Evolutionary conservation across 441 rosid genomes (phyloP).

Genomic region (Isatis lusitanica): DNA sequence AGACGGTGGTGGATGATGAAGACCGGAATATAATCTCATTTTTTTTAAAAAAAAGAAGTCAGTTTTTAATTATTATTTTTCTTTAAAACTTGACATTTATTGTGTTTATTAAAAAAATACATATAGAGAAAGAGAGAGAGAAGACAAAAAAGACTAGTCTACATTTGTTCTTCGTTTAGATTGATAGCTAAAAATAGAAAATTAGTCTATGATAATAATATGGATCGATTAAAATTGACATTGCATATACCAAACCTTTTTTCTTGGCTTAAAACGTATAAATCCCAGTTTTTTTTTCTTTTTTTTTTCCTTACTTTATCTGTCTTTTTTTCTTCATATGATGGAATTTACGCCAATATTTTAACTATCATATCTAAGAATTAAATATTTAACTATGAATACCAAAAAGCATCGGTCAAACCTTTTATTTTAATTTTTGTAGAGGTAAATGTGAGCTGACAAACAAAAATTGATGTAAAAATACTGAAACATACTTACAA

Average conservation of each 20-base stretch:
- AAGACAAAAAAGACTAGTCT: slow-evolving; percentile 10
- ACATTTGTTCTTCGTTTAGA: slow-evolving; percentile 8
- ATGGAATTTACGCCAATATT: neutral
- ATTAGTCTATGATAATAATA: neutral
- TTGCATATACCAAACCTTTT: slow-evolving; percentile 14
- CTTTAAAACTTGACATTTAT: slow-evolving; percentile 26
- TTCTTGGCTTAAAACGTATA: slow-evolving; percentile 6
- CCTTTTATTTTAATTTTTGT: neutral
- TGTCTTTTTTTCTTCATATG: neutral
- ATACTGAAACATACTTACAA: neutral
- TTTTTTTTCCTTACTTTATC: neutral
- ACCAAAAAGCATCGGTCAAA: neutral
- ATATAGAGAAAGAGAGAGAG: neutral
- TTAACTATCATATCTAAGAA: neutral
- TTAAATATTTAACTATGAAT: neutral
- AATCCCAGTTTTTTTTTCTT: neutral
- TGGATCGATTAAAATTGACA: neutral
- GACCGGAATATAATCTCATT: slow-evolving; percentile 6
- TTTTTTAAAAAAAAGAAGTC: neutral
- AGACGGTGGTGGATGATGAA: slow-evolving; percentile 33
- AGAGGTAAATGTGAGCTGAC: neutral
- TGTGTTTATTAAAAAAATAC: slow-evolving; percentile 27
- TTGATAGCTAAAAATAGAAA: slow-evolving; percentile 10
- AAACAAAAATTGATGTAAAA: neutral
- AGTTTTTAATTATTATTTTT: slow-evolving; percentile 9